These are phyloP conservation scores for Alternaria gansuensis DNA, from an alignment of 2,329 filamentous ascomycete genomes.

Conservation along the genomic window DNA sequence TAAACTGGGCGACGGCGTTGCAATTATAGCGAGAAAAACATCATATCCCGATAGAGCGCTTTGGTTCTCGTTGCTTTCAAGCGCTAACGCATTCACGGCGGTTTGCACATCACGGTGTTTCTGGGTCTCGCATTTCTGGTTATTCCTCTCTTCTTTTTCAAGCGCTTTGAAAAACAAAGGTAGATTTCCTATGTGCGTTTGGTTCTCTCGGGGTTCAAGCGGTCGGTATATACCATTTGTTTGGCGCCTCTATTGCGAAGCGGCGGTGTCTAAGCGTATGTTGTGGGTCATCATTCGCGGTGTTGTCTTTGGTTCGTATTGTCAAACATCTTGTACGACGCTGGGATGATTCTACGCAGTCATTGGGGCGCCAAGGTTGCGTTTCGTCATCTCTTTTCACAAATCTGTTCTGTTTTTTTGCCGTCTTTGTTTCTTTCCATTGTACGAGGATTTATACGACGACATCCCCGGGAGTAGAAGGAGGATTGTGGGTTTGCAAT, in stretches of 20 bases:
- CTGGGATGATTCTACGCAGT: slow-evolving; percentile 53
- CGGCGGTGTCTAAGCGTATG: slow-evolving; percentile 48
- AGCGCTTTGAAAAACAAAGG: slow-evolving; percentile 51
- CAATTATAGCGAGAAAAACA: slow-evolving; percentile 48
- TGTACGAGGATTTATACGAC: slow-evolving; percentile 49
- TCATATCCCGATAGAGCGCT: slow-evolving; percentile 51
- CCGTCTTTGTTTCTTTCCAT: slow-evolving; percentile 28
- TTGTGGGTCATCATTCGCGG: slow-evolving; percentile 33
- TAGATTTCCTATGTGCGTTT: slow-evolving; percentile 55
- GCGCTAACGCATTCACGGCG: slow-evolving; percentile 54
- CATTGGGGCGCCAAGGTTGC: slow-evolving; percentile 38
- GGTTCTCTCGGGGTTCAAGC: slow-evolving; percentile 39
- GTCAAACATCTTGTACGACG: slow-evolving; percentile 35
- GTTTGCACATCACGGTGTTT: slow-evolving; percentile 53
- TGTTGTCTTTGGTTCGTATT: slow-evolving; percentile 38
- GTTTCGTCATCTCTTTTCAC: slow-evolving; percentile 15
- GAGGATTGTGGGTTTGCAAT: slow-evolving; percentile 29
- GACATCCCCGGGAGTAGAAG: slow-evolving; percentile 23
- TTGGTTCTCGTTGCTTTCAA: slow-evolving; percentile 49
- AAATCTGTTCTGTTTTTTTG: background rate
- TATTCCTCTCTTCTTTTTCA: slow-evolving; percentile 45
- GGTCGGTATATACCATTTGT: slow-evolving; percentile 55
- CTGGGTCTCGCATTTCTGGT: slow-evolving; percentile 47
- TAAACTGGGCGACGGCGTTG: slow-evolving; percentile 54
- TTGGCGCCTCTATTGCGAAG: slow-evolving; percentile 51